These are phyloP conservation scores for Penicillium diatomitis DNA, from an alignment of 495 filamentous ascomycete species.

Conservation along the genomic window DNA sequence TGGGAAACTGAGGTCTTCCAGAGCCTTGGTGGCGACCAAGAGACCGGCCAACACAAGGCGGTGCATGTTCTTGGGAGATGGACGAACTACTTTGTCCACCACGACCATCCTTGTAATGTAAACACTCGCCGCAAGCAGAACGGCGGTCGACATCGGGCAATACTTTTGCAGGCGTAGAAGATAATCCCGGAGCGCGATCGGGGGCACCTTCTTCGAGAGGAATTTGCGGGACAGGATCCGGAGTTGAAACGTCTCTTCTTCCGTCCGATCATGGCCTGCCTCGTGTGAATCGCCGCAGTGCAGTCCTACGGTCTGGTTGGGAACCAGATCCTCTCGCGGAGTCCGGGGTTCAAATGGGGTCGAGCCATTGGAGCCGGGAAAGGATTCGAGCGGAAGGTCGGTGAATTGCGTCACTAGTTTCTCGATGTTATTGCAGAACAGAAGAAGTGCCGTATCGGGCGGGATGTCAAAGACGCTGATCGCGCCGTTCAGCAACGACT, in stretches of 20 bases:
- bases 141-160: slow-evolving; percentile 93
- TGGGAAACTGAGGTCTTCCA: slow-evolving; percentile 81
- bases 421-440: slow-evolving; percentile 66
- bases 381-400: slow-evolving; percentile 43
- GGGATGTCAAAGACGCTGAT: slow-evolving; percentile 62
- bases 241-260: slow-evolving; percentile 15
- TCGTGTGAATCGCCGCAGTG: slow-evolving; percentile 16
- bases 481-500: slow-evolving; percentile 2
- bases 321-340: slow-evolving; percentile 15
- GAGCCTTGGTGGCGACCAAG: slow-evolving; percentile 81
- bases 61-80: slow-evolving; percentile 78
- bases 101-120: slow-evolving; percentile 79
- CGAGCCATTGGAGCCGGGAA: slow-evolving; percentile 35
- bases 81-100: slow-evolving; percentile 59
- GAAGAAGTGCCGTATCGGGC: slow-evolving; percentile 66
- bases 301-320: slow-evolving; percentile 18
- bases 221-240: slow-evolving; percentile 74
- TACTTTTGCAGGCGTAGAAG: slow-evolving; percentile 76
- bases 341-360: slow-evolving; percentile 50
- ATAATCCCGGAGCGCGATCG: slow-evolving; percentile 76
- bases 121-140: slow-evolving; percentile 85
- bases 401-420: slow-evolving; percentile 61
- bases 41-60: slow-evolving; percentile 77
- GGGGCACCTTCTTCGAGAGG: slow-evolving; percentile 76
- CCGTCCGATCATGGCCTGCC: not conserved